phyloP scores from a whole-genome alignment of 1,284 basidiomycete genomes.

The Ceratobasidium sp. region DNA sequence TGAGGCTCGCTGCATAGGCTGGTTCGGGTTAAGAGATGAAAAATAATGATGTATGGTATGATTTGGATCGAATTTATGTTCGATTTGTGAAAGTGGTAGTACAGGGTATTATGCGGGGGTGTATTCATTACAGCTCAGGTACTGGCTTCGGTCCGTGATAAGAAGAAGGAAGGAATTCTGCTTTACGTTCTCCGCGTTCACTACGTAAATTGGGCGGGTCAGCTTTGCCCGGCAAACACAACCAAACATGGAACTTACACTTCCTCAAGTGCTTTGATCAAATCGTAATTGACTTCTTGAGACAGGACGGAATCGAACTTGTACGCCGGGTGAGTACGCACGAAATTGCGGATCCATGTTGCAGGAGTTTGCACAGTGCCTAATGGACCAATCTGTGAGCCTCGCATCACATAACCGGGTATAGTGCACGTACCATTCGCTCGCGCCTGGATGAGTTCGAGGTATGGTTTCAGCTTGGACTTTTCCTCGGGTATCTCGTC shows the following conservation, averaged over 20 bases:
- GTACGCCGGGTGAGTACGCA: constrained; percentile 91
- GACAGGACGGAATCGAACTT: constrained; percentile 90
- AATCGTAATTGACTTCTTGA: constrained; percentile 94
- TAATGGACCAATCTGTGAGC: constrained; percentile 53
- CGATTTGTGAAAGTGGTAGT: no score
- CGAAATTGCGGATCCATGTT: constrained; percentile 93
- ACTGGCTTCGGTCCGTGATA: neutral
- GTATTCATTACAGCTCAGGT: no score
- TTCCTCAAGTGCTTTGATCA: constrained; percentile 89
- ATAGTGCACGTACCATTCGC: constrained; percentile 75
- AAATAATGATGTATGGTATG: neutral
- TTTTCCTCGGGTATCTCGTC: constrained; percentile 79
- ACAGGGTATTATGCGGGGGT: no score
- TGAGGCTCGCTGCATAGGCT: constrained; percentile 36
- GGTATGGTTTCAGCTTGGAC: constrained; percentile 78
- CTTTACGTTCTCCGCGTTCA: constrained; percentile 14
- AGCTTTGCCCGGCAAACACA: neutral
- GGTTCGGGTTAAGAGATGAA: neutral
- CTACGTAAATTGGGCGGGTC: neutral
- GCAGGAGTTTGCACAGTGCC: constrained; percentile 91
- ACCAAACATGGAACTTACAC: constrained; percentile 73
- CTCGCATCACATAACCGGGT: neutral
- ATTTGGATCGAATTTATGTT: neutral
- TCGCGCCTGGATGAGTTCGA: constrained; percentile 82
- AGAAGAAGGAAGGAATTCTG: constrained; percentile 18